These are phyloP conservation scores for Suillus discolor DNA, from an alignment of 768 basidiomycete species.

Conservation along the genomic window DNA sequence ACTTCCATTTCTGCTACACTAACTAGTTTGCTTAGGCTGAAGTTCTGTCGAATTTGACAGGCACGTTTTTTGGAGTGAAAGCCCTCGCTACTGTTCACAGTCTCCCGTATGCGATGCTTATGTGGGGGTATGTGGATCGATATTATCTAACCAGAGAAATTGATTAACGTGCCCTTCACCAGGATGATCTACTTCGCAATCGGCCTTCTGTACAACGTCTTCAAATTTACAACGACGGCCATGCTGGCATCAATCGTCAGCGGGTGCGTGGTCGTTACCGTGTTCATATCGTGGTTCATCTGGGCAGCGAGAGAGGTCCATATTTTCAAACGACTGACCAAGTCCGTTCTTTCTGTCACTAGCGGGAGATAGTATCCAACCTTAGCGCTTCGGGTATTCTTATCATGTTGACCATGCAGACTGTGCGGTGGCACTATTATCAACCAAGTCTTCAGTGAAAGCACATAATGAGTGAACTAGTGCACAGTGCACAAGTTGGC, in stretches of 20 bases:
- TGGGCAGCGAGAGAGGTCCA: background rate
- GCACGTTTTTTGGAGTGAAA: slow-evolving; percentile 25
- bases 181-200: slow-evolving; percentile 32
- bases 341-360: background rate
- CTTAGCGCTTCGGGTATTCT: background rate
- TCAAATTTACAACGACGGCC: slow-evolving; percentile 16
- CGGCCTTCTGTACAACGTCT: slow-evolving; percentile 27
- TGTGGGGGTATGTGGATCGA: slow-evolving; percentile 29
- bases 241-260: slow-evolving; percentile 19
- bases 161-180: background rate
- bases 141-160: background rate
- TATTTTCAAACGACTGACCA: background rate
- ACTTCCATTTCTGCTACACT: background rate
- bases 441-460: background rate
- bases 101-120: slow-evolving; percentile 34
- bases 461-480: background rate
- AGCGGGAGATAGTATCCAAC: background rate
- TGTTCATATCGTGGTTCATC: slow-evolving; percentile 24
- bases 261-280: slow-evolving; percentile 17
- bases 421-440: background rate
- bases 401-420: background rate
- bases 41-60: slow-evolving; percentile 25
- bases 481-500: too few relatives aligned
- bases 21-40: slow-evolving; percentile 17
- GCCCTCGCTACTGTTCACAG: slow-evolving; percentile 34